phyloP scores from a whole-genome alignment of 441 rosid genomes.

The Francoa sonchifolia region DNA sequence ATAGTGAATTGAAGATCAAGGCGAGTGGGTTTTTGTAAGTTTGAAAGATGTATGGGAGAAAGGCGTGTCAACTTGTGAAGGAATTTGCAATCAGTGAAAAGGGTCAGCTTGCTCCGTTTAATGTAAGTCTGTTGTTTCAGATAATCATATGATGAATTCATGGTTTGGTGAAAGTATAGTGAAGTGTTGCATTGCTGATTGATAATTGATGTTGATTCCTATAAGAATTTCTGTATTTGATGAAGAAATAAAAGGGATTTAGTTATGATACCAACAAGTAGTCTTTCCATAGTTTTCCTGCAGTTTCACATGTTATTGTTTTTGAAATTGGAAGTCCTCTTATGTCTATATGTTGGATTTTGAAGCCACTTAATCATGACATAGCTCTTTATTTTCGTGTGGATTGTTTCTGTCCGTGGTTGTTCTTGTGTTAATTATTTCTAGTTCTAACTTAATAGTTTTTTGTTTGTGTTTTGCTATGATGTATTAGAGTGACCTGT shows the following conservation, averaged over 20 bases:
- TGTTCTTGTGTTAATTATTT: background rate
- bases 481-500: slow-evolving; percentile 46
- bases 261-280: too few species aligned
- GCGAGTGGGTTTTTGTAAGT: background rate
- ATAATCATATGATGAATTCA: too few species aligned
- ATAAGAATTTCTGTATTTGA: too few species aligned
- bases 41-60: slow-evolving; percentile 55
- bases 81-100: slow-evolving; percentile 52
- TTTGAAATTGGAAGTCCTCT: too few species aligned
- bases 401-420: background rate
- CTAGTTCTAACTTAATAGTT: background rate
- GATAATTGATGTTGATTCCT: too few species aligned
- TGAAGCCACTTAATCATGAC: too few species aligned
- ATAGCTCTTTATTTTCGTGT: background rate
- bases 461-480: slow-evolving; percentile 1
- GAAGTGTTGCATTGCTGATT: too few species aligned
- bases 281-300: background rate
- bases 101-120: slow-evolving; percentile 60
- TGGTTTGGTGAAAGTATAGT: too few species aligned
- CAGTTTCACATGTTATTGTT: too few species aligned
- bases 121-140: slow-evolving; percentile 25
- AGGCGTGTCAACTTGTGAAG: slow-evolving; percentile 59
- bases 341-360: too few species aligned
- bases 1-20: background rate
- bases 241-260: too few species aligned